A percentile compares a stretch with the other conserved stretches of the same genome.
Evolutionary conservation across 83 land plant species (phyloP).

Genomic region (Picea engelmannii): DNA sequence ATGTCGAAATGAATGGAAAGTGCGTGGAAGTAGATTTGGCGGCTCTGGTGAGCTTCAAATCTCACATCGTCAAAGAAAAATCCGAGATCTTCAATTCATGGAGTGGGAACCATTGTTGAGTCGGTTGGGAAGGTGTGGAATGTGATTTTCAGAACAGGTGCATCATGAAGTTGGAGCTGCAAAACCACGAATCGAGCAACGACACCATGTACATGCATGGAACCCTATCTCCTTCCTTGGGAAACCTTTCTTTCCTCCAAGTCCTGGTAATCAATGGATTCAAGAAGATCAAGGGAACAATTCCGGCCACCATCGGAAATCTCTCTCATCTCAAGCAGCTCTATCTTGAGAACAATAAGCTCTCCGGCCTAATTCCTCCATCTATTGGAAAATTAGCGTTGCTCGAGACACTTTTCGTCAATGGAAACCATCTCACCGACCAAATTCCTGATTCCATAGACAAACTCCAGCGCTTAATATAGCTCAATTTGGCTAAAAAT

Average conservation of each 20-base stretch:
- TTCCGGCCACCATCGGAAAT: slow-evolving; percentile 23
- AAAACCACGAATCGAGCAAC: slow-evolving; percentile 29
- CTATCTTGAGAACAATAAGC: too few species aligned
- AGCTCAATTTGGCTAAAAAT: slow-evolving; percentile 49
- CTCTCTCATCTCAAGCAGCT: too few species aligned
- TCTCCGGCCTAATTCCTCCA: slow-evolving; percentile 30
- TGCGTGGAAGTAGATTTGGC: slow-evolving; percentile 29
- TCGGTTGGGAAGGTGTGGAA: slow-evolving; percentile 59
- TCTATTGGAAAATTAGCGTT: slow-evolving; percentile 36
- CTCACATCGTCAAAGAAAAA: too few species aligned
- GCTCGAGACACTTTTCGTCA: slow-evolving; percentile 40
- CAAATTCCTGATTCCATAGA: slow-evolving; percentile 54
- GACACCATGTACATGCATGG: too few species aligned
- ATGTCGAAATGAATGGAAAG: too few species aligned
- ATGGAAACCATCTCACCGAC: slow-evolving; percentile 53
- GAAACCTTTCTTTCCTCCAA: too few species aligned
- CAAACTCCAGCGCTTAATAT: slow-evolving; percentile 24
- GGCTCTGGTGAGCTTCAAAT: slow-evolving; percentile 31
- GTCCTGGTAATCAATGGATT: too few species aligned
- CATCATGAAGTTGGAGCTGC: slow-evolving; percentile 39
- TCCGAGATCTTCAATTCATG: neutral
- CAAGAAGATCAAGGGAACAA: too few species aligned
- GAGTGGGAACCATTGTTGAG: slow-evolving; percentile 44
- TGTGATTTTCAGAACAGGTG: slow-evolving; percentile 24
- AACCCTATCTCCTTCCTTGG: too few species aligned